phyloP scores from a whole-genome alignment of 257 asterid genomes.

The Solanum medicagineum region DNA sequence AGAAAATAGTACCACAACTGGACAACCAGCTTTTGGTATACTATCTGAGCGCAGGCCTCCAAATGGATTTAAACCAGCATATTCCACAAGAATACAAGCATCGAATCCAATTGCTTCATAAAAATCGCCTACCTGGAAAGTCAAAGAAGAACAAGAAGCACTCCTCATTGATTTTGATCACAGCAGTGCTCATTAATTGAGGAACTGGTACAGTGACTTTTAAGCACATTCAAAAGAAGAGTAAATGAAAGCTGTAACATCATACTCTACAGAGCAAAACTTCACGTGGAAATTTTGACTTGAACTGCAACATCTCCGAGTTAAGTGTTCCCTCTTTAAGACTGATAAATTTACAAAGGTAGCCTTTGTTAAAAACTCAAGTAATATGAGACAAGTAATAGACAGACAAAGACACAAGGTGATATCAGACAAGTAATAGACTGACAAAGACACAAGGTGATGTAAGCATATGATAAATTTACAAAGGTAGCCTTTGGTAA shows the following conservation, averaged over 20 bases:
- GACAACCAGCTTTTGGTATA: constrained; percentile 97
- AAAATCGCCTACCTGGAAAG: constrained; percentile 83
- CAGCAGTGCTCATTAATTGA: neutral
- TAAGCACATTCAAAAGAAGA: neutral
- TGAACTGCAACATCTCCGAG: constrained; percentile 90
- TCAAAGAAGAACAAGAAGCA: neutral
- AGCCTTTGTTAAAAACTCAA: neutral
- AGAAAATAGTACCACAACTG: constrained; percentile 60
- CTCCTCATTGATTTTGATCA: neutral
- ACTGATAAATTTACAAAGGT: constrained; percentile 25
- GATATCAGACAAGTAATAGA: neutral
- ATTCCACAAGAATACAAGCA: constrained; percentile 96
- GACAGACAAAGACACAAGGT: neutral
- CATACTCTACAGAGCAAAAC: constrained; percentile 89
- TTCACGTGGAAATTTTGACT: constrained; percentile 90
- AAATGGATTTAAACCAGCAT: constrained; percentile 97
- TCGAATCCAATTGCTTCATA: constrained; percentile 92
- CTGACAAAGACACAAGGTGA: neutral
- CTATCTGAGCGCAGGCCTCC: constrained; percentile 91
- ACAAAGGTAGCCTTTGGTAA: neutral
- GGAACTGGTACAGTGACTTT: neutral
- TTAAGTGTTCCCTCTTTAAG: constrained; percentile 93
- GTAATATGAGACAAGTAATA: neutral
- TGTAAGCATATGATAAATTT: neutral
- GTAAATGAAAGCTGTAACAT: neutral